These are phyloP conservation scores for Nannizzia gypsea DNA, from an alignment of 2,329 filamentous ascomycete genomes.

Conservation along the genomic window DNA sequence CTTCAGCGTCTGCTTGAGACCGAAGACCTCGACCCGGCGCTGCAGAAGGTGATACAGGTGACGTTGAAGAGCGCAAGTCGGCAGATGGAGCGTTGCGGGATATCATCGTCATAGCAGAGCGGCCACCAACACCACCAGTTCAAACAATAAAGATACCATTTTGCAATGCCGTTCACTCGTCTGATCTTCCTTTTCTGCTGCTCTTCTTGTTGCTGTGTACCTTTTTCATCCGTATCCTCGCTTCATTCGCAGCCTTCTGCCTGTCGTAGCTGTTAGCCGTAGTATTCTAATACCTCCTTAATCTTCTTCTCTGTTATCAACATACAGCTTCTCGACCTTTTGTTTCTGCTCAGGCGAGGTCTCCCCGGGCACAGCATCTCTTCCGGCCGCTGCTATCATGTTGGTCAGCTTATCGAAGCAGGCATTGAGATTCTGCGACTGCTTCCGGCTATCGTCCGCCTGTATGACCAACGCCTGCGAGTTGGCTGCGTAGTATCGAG, in stretches of 20 bases:
- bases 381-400: conserved; percentile 42
- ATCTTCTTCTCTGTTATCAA: conserved; percentile 1
- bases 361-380: conserved; percentile 46
- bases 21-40: conserved; percentile 40
- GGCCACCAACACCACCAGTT: not conserved
- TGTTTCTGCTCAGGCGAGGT: conserved; percentile 45
- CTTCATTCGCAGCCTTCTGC: conserved; percentile 47
- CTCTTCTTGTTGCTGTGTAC: conserved; percentile 51
- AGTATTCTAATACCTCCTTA: not conserved
- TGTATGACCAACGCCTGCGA: conserved; percentile 48
- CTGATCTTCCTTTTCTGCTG: conserved; percentile 33
- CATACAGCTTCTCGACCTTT: conserved; percentile 44
- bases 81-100: conserved; percentile 6
- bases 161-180: not conserved
- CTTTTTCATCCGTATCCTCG: conserved; percentile 48
- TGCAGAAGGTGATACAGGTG: conserved; percentile 41
- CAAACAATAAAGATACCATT: not conserved
- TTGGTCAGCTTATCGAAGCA: conserved; percentile 49
- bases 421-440: conserved; percentile 46
- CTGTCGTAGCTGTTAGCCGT: conserved; percentile 21
- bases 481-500: conserved; percentile 45
- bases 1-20: conserved; percentile 37
- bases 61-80: conserved; percentile 28
- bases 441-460: conserved; percentile 51
- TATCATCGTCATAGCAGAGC: not conserved